Evolutionary conservation across 2,329 filamentous ascomycete species (phyloP), one percentile per base, ranked within the genome.

Genomic region (Fusarium falciforme): DNA sequence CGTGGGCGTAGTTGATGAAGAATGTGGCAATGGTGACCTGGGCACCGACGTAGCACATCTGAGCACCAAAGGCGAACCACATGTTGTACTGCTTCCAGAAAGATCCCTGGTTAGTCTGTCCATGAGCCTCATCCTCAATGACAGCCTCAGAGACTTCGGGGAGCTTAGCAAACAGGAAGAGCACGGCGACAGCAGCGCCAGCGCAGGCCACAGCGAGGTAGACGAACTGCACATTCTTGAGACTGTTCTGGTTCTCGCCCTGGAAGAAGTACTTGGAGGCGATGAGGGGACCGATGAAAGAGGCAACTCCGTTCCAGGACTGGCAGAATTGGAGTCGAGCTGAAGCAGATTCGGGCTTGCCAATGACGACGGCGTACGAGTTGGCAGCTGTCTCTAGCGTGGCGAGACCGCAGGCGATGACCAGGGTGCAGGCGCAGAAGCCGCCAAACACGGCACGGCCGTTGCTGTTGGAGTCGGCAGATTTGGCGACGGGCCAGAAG

Each of bases 351-450:
- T 62, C 61, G 0, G 70, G 58, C 70, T 67, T 75, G 73, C 82
- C 89, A 38, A 91, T 90, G 69, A 93, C 90, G 80, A 92, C 74
- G 2, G 76, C 76, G 40, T 77, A 94, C 0, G 93, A 92, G 82
- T 95, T 94, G 31, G 93, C 93, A 1, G 92, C 91, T 0, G 93
- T 94, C 82, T 95, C 93, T 20, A 95, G 89, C 0, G 93, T 93
- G 1, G 90, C 91, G 1, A 95, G 86, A 12, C 93, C 93, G 64
- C 90, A 91, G 25, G 93, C 93, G 68, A 94, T 92, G 72, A 95
- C 88, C 80, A 95, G 93, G 66, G 93, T 90, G 74, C 86, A 88
- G 27, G 88, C 89, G 76, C 92, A 94, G 84, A 94, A 95, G n/a
- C 93, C 93, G 31, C 87, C 89, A 77, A 95, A 95, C 5, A 78